Conservation (phyloP, 2,329 filamentous ascomycete genomes). For the Colletotrichum sp. region DNA sequence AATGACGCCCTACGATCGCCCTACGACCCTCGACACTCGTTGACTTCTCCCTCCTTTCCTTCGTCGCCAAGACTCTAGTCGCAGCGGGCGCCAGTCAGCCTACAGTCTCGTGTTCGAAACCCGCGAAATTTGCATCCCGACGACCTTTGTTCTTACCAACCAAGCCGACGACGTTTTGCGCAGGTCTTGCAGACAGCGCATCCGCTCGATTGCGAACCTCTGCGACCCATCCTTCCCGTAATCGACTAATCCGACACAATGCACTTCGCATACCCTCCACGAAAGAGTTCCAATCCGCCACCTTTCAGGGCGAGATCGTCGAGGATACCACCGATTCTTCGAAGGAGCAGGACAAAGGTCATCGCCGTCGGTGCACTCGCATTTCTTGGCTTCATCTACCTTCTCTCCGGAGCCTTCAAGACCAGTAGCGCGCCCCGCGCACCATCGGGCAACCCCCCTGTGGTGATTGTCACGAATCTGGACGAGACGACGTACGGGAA, state of each 20-base stretch:
- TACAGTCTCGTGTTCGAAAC: conserved; percentile 5
- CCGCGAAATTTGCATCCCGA: not conserved
- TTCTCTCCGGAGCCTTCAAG: conserved; percentile 49
- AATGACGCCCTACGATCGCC: not conserved
- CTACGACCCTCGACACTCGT: not conserved
- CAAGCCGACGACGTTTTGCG: not conserved
- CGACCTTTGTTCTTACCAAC: not conserved
- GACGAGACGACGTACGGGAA: conserved; percentile 70
- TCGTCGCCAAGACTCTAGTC: conserved; percentile 13
- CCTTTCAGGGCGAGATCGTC: conserved; percentile 70
- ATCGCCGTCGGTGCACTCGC: conserved; percentile 59
- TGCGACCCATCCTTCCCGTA: not conserved
- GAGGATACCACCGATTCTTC: conserved; percentile 50
- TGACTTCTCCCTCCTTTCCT: conserved; percentile 14
- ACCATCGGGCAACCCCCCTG: conserved; percentile 62
- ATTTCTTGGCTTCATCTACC: conserved; percentile 64
- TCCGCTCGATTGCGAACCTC: not conserved
- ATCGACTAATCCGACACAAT: conserved; percentile 51
- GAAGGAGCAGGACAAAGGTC: conserved; percentile 68
- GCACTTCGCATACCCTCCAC: conserved; percentile 90
- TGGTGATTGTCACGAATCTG: conserved; percentile 85
- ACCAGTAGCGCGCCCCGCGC: conserved; percentile 25
- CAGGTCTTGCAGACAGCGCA: not conserved
- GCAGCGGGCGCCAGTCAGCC: conserved; percentile 15
- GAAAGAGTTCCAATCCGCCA: conserved; percentile 80